A percentile compares a stretch with the other conserved stretches of the same genome.
Conservation (phyloP, 352 stramenopile species). For the Bremia lactucae region DNA sequence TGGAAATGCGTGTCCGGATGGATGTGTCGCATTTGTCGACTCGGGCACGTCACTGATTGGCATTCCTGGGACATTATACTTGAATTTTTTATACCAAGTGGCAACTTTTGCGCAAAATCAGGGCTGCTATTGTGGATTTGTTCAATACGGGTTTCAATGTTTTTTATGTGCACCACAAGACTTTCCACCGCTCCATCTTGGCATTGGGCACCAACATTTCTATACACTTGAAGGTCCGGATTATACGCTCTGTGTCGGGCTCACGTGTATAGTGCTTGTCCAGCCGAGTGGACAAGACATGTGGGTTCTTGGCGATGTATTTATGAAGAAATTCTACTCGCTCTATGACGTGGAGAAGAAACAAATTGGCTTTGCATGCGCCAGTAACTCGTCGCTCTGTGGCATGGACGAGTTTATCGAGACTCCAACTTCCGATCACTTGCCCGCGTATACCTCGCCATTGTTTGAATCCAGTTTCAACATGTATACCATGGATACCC, state of each 20-base stretch:
- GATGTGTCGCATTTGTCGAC: slow-evolving; percentile 91
- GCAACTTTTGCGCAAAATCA: slow-evolving; percentile 44
- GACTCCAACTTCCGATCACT: slow-evolving; percentile 4
- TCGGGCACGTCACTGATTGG: slow-evolving; percentile 94
- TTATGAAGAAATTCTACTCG: slow-evolving; percentile 94
- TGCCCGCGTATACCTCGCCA: slow-evolving; percentile 17
- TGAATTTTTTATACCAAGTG: slow-evolving; percentile 64
- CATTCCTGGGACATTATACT: slow-evolving; percentile 77
- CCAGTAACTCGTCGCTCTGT: slow-evolving; percentile 33
- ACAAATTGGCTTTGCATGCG: slow-evolving; percentile 77
- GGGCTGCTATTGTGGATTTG: slow-evolving; percentile 71
- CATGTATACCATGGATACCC: slow-evolving; percentile 63
- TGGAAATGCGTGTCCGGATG: slow-evolving; percentile 32
- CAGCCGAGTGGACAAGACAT: slow-evolving; percentile 78
- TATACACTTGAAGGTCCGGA: slow-evolving; percentile 57
- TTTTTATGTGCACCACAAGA: slow-evolving; percentile 54
- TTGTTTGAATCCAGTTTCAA: slow-evolving; percentile 59
- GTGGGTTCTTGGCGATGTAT: slow-evolving; percentile 96
- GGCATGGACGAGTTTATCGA: slow-evolving; percentile 17
- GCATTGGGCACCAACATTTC: slow-evolving; percentile 47
- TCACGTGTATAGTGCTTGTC: slow-evolving; percentile 66
- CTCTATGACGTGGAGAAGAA: slow-evolving; percentile 86
- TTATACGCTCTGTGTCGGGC: slow-evolving; percentile 71
- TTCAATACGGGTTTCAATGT: slow-evolving; percentile 75
- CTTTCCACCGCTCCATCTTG: slow-evolving; percentile 58